Conservation (phyloP, 106 monocot species). For the Dioscorea alata region DNA sequence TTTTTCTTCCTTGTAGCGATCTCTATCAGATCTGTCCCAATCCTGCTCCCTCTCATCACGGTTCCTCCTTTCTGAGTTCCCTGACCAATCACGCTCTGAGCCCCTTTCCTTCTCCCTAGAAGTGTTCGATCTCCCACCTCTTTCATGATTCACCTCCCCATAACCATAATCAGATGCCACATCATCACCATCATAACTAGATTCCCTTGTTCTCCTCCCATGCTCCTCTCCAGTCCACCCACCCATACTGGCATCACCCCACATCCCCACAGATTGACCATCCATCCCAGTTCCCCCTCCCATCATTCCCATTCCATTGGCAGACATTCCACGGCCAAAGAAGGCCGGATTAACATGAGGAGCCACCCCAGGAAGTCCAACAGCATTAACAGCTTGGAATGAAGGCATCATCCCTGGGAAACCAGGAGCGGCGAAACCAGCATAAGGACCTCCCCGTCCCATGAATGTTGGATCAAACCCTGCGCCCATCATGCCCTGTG, state of each 20-base stretch:
- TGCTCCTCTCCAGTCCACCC: slow-evolving; percentile 41
- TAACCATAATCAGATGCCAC: slow-evolving; percentile 50
- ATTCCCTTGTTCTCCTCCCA: slow-evolving; percentile 34
- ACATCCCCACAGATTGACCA: slow-evolving; percentile 38
- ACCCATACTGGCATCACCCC: slow-evolving; percentile 41
- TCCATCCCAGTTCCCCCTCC: slow-evolving; percentile 29
- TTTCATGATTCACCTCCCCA: slow-evolving; percentile 53
- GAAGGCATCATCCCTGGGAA: slow-evolving; percentile 63
- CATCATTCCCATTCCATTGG: slow-evolving; percentile 46
- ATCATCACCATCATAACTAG: slow-evolving; percentile 66
- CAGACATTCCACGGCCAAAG: slow-evolving; percentile 52
- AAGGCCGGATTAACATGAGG: slow-evolving; percentile 79
- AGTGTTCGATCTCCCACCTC: slow-evolving; percentile 32
- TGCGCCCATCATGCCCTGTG: slow-evolving; percentile 39
- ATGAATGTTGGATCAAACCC: slow-evolving; percentile 62
- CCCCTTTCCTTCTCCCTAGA: slow-evolving; percentile 51
- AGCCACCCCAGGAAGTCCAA: slow-evolving; percentile 45
- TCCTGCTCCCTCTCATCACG: slow-evolving; percentile 40
- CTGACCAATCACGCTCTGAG: slow-evolving; percentile 43
- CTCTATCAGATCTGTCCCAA: slow-evolving; percentile 28
- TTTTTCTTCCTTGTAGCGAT: slow-evolving; percentile 36
- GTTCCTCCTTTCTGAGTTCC: slow-evolving; percentile 41
- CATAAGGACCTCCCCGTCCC: slow-evolving; percentile 51
- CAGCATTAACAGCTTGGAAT: slow-evolving; percentile 31
- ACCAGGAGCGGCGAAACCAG: slow-evolving; percentile 42